Evolutionary conservation across 495 filamentous ascomycete species (phyloP).

Genomic region (Aspergillus saccharolyticus): DNA sequence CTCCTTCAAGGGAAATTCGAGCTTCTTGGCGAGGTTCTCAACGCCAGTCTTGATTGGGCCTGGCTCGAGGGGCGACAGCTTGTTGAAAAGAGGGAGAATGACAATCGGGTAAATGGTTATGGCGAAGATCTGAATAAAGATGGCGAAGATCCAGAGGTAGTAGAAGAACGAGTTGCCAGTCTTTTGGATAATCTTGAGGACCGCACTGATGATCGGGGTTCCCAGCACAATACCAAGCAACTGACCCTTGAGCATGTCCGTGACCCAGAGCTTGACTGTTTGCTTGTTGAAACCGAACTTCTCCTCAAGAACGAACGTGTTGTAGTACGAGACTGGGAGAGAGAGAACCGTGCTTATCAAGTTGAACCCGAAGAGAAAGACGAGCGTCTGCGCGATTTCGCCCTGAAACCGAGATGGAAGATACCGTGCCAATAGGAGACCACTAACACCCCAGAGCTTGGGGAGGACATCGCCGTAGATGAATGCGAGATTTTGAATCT

Average conservation of each 20-base stretch:
- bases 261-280: constrained; percentile 81
- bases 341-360: constrained; percentile 70
- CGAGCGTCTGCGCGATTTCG: constrained; percentile 87
- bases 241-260: constrained; percentile 89
- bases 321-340: constrained; percentile 81
- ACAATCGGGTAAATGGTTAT: constrained; percentile 94
- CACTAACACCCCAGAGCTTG: constrained; percentile 80
- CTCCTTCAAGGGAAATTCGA: constrained; percentile 87
- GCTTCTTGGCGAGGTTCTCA: constrained; percentile 73
- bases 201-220: constrained; percentile 80
- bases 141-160: constrained; percentile 90
- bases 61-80: constrained; percentile 85
- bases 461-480: constrained; percentile 88
- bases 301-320: constrained; percentile 92
- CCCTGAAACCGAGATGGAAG: constrained; percentile 75
- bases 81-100: constrained; percentile 96
- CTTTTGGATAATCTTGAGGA: constrained; percentile 85
- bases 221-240: constrained; percentile 72
- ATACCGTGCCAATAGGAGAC: constrained; percentile 65
- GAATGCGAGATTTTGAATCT: constrained; percentile 78
- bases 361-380: constrained; percentile 87
- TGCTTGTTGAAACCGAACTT: constrained; percentile 99
- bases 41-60: constrained; percentile 83
- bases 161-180: constrained; percentile 93
- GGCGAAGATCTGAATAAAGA: constrained; percentile 82